Evolutionary conservation across 345 rosid genomes (phyloP).

Genomic region (Gossypioides kirkii): DNA sequence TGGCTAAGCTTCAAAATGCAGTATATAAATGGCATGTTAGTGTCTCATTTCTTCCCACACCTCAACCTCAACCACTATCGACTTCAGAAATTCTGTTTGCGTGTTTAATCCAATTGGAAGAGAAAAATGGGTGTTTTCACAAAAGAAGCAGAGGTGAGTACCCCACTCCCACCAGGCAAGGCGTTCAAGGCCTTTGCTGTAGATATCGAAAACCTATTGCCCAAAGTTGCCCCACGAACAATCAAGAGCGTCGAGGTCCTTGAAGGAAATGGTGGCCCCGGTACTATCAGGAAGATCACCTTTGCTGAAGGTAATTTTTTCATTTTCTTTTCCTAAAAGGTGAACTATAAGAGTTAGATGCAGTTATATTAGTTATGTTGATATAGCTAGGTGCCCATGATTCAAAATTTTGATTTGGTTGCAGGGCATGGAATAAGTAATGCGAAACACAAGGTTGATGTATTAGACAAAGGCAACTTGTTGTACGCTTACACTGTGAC

Average conservation of each 20-base stretch:
- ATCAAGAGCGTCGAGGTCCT: not conserved
- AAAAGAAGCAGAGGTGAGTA: not conserved
- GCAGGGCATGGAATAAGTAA: not conserved
- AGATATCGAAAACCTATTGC: not conserved
- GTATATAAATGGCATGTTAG: not conserved
- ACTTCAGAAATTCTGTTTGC: not conserved
- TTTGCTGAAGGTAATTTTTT: slow-evolving; percentile 11
- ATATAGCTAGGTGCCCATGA: not conserved
- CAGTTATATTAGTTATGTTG: not conserved
- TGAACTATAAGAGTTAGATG: not conserved
- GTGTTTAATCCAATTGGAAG: not conserved
- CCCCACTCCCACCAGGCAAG: not conserved
- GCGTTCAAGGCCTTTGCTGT: not conserved
- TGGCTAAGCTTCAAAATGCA: not conserved
- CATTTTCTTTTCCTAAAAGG: not conserved
- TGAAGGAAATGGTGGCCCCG: slow-evolving; percentile 38
- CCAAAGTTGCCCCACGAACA: not conserved
- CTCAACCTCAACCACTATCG: not conserved
- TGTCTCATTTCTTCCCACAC: not conserved
- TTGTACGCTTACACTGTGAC: not conserved
- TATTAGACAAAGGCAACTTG: not conserved
- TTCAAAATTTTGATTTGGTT: too few relatives aligned
- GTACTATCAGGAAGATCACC: slow-evolving; percentile 25
- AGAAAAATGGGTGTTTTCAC: not conserved
- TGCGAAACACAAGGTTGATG: not conserved